These are phyloP conservation scores for Chaetomiaceae sp. DNA, from an alignment of 2,329 filamentous ascomycete species.

Conservation along the genomic window DNA sequence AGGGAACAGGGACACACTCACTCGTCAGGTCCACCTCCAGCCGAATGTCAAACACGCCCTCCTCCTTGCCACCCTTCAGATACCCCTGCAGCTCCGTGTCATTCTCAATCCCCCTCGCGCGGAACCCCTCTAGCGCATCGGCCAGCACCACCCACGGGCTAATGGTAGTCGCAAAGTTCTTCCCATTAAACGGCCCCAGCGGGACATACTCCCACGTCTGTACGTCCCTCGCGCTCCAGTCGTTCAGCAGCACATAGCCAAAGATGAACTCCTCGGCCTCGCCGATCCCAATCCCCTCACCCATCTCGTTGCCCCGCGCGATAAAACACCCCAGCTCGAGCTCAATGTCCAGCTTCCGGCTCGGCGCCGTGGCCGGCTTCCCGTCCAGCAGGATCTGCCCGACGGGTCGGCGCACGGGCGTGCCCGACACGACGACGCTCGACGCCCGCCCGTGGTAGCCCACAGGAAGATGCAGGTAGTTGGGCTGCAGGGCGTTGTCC, in stretches of 20 bases:
- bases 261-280: slow-evolving; percentile 68
- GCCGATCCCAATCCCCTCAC: slow-evolving; percentile 56
- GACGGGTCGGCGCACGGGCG: slow-evolving; percentile 64
- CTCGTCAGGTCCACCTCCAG: slow-evolving; percentile 61
- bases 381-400: slow-evolving; percentile 70
- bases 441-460: slow-evolving; percentile 77
- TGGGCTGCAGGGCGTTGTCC: slow-evolving; percentile 69
- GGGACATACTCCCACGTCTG: slow-evolving; percentile 83
- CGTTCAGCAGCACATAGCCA: slow-evolving; percentile 77
- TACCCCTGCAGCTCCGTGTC: slow-evolving; percentile 35
- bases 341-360: slow-evolving; percentile 69
- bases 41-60: slow-evolving; percentile 63
- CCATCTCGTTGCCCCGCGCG: slow-evolving; percentile 58
- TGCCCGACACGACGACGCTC: slow-evolving; percentile 69
- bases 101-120: slow-evolving; percentile 32
- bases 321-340: slow-evolving; percentile 76
- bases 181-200: slow-evolving; percentile 74
- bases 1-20: no score
- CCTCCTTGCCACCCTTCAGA: slow-evolving; percentile 53
- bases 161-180: slow-evolving; percentile 77
- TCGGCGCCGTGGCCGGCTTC: slow-evolving; percentile 58
- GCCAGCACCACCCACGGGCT: slow-evolving; percentile 74
- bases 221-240: slow-evolving; percentile 81
- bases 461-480: slow-evolving; percentile 76
- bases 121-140: slow-evolving; percentile 63